A percentile compares a stretch with the other conserved stretches of the same genome.
Conservation (phyloP, 2,329 filamentous ascomycete genomes). For the Fusarium praegraminearum region DNA sequence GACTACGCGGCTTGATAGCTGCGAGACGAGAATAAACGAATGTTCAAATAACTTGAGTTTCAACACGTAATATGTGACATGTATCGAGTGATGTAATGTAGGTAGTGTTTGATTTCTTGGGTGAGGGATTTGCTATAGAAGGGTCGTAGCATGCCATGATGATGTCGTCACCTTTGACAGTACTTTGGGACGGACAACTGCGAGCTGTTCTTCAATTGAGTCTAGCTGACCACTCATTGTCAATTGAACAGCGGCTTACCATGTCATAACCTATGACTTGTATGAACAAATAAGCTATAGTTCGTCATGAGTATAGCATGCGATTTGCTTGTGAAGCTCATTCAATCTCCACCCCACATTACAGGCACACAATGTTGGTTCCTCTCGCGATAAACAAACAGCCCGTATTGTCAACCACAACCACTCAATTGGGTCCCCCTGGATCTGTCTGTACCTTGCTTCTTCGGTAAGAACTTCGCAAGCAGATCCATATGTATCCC, state of each 20-base stretch:
- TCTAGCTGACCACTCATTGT: not conserved
- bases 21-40: conserved; percentile 57
- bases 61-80: not conserved
- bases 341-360: conserved; percentile 9
- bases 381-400: not conserved
- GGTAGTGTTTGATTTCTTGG: not conserved
- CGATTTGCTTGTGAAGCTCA: not conserved
- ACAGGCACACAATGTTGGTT: conserved; percentile 5
- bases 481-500: conserved; percentile 5
- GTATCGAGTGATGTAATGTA: not conserved
- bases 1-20: conserved; percentile 49
- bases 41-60: conserved; percentile 42
- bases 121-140: not conserved
- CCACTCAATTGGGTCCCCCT: conserved; percentile 16
- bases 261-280: not conserved
- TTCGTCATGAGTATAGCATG: not conserved
- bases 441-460: not conserved
- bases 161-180: not conserved
- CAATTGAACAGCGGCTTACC: not conserved
- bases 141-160: not conserved
- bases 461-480: conserved; percentile 22
- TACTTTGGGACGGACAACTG: too few relatives aligned
- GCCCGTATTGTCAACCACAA: conserved; percentile 13
- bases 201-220: not conserved
- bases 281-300: not conserved